A percentile compares a stretch with the other conserved stretches of the same genome.
phyloP scores from a whole-genome alignment of 2,329 filamentous ascomycete genomes.

The Cyphellophora europaea region DNA sequence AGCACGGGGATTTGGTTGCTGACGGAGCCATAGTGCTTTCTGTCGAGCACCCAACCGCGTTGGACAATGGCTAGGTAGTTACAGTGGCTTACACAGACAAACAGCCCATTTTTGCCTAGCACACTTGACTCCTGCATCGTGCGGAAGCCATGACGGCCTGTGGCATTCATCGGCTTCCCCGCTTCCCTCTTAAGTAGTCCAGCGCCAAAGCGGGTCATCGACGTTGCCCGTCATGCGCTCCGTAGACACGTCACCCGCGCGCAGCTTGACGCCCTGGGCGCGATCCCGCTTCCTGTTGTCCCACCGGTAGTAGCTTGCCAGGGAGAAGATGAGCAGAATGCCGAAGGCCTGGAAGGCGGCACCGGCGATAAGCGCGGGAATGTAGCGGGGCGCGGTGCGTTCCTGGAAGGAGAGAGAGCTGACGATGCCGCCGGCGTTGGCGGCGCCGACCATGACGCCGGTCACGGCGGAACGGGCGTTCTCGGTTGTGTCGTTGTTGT shows the following conservation, averaged over 20 bases:
- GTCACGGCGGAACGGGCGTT: conserved; percentile 66
- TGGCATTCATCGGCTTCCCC: no score
- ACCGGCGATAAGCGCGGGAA: conserved; percentile 56
- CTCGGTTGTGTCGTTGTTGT: conserved; percentile 60
- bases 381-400: conserved; percentile 57
- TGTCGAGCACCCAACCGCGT: no score
- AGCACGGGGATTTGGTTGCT: no score
- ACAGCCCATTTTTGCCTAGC: no score
- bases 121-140: no score
- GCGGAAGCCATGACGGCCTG: no score
- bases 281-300: conserved; percentile 56
- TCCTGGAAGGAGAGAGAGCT: conserved; percentile 57
- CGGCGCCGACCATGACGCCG: conserved; percentile 47
- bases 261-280: conserved; percentile 45
- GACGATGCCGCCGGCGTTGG: conserved; percentile 14
- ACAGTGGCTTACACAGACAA: no score
- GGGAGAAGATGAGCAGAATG: conserved; percentile 41
- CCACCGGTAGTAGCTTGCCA: conserved; percentile 55
- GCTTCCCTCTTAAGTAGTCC: no score
- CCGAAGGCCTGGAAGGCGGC: conserved; percentile 55
- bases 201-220: no score
- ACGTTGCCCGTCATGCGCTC: conserved; percentile 40
- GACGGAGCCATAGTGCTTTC: no score
- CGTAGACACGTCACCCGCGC: conserved; percentile 49
- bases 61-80: no score